Conservation (phyloP, 163 green algal species). For the Prototheca cutis region DNA sequence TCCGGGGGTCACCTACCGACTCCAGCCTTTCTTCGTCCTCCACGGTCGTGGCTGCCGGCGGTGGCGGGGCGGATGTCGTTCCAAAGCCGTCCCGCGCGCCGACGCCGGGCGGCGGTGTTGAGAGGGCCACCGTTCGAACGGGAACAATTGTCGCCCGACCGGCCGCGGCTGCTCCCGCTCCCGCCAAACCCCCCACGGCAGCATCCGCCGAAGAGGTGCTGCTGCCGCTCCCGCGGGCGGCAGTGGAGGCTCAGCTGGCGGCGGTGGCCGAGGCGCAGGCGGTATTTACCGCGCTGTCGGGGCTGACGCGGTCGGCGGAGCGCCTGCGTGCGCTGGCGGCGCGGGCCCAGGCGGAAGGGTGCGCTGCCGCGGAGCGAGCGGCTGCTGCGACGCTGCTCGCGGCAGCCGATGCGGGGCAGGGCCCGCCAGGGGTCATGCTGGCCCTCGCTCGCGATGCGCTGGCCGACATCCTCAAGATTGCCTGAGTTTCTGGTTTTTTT, state of each 20-base stretch:
- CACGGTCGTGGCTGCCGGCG: slow-evolving; percentile 1
- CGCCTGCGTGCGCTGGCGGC: slow-evolving; percentile 7
- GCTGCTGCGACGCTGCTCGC: slow-evolving; percentile 8
- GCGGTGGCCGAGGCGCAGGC: background rate
- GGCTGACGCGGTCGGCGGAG: slow-evolving; percentile 6
- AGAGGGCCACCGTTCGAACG: no score
- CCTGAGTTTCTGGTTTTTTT: background rate
- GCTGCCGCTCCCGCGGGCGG: slow-evolving; percentile 7
- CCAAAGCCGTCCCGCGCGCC: no score
- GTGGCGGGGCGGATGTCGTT: no score
- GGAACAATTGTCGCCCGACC: no score
- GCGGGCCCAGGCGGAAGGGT: slow-evolving; percentile 6
- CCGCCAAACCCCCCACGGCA: no score
- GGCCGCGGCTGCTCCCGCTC: no score
- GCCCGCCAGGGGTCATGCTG: slow-evolving; percentile 2
- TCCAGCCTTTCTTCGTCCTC: slow-evolving; percentile 14
- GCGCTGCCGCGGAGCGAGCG: background rate
- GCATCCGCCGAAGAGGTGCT: background rate
- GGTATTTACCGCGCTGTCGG: slow-evolving; percentile 2
- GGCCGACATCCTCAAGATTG: slow-evolving; percentile 12
- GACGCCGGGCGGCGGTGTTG: background rate
- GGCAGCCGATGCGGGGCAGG: slow-evolving; percentile 9
- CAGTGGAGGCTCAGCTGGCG: slow-evolving; percentile 5
- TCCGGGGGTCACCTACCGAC: slow-evolving; percentile 23
- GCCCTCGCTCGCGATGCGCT: slow-evolving; percentile 8